Percentiles rank a stretch among this genome's conserved stretches.
phyloP scores from a whole-genome alignment of 2,329 filamentous ascomycete species.

The Chaetothyriales sp. region DNA sequence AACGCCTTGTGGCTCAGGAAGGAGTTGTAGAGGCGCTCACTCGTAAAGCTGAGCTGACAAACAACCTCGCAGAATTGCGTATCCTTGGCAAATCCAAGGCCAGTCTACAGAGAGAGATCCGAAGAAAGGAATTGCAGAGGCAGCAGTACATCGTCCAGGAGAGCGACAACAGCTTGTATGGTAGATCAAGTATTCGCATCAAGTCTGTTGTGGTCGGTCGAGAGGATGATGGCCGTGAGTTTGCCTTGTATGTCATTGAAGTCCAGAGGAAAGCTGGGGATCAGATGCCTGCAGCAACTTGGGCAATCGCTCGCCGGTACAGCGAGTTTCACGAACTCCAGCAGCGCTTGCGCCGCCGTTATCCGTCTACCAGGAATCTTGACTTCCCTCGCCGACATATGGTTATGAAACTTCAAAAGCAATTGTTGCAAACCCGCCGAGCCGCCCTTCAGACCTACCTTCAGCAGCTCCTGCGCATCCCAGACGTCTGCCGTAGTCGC shows the following conservation, averaged over 20 bases:
- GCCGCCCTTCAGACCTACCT: conserved; percentile 76
- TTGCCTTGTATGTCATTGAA: conserved; percentile 78
- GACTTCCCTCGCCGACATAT: conserved; percentile 87
- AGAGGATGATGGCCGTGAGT: conserved; percentile 87
- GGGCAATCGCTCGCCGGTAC: conserved; percentile 84
- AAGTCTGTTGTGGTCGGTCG: conserved; percentile 84
- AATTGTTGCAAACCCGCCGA: conserved; percentile 83
- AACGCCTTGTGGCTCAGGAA: conserved; percentile 75
- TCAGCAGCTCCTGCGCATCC: conserved; percentile 64
- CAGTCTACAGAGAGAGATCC: conserved; percentile 81
- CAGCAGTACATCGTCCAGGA: conserved; percentile 97
- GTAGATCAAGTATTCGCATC: conserved; percentile 76
- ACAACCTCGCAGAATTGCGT: conserved; percentile 83
- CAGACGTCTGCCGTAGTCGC: conserved; percentile 85
- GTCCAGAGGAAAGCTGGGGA: conserved; percentile 82
- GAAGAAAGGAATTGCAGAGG: conserved; percentile 84
- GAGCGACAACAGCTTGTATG: conserved; percentile 92
- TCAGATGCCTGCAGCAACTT: conserved; percentile 90
- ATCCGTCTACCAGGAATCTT: conserved; percentile 73
- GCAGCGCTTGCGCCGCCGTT: conserved; percentile 70
- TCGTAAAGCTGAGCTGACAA: conserved; percentile 88
- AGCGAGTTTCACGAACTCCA: conserved; percentile 95
- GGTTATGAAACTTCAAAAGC: conserved; percentile 91
- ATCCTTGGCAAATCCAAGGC: conserved; percentile 89
- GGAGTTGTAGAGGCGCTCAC: conserved; percentile 83